A percentile compares a stretch with the other conserved stretches of the same genome.
Evolutionary conservation across 176 grass and related monocot species (phyloP).

Genomic region (Triticum dicoccoides): DNA sequence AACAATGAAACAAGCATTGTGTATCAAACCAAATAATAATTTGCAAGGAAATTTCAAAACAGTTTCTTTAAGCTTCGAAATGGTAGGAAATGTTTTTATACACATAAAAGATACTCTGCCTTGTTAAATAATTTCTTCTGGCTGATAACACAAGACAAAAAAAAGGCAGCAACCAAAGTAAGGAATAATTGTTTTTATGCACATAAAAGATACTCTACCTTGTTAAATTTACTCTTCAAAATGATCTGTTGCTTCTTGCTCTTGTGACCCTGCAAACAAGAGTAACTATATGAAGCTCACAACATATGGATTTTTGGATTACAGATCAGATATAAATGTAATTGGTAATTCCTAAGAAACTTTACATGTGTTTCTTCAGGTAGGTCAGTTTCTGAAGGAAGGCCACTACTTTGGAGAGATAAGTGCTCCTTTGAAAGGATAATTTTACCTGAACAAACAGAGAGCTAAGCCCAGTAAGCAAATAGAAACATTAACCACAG

Average conservation of each 20-base stretch:
- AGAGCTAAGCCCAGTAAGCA: not conserved
- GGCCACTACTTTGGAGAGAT: slow-evolving; percentile 35
- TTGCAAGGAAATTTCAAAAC: not conserved
- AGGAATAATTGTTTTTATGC: not conserved
- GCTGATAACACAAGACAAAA: not conserved
- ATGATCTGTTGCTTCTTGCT: slow-evolving; percentile 97
- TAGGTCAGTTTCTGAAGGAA: slow-evolving; percentile 38
- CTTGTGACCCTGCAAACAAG: slow-evolving; percentile 35
- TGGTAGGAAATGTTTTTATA: not conserved
- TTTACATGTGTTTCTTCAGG: slow-evolving; percentile 43
- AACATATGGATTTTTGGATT: not conserved
- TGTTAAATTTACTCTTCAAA: slow-evolving; percentile 83
- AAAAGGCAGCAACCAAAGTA: not conserved
- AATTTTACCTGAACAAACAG: slow-evolving; percentile 28
- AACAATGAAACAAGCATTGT: too few species aligned
- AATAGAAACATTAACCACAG: not conserved
- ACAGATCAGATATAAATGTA: not conserved
- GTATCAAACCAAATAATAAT: not conserved
- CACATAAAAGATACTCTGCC: too few species aligned
- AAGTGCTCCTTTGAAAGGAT: slow-evolving; percentile 24
- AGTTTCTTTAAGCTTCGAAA: not conserved
- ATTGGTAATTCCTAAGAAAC: slow-evolving; percentile 14
- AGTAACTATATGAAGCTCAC: slow-evolving; percentile 15
- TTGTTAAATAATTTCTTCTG: not conserved
- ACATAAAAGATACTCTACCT: slow-evolving; percentile 40